Evolutionary conservation across 1,284 basidiomycete species (phyloP), one percentile per base, ranked within the genome.

Genomic region (Trichosporon ovoides): DNA sequence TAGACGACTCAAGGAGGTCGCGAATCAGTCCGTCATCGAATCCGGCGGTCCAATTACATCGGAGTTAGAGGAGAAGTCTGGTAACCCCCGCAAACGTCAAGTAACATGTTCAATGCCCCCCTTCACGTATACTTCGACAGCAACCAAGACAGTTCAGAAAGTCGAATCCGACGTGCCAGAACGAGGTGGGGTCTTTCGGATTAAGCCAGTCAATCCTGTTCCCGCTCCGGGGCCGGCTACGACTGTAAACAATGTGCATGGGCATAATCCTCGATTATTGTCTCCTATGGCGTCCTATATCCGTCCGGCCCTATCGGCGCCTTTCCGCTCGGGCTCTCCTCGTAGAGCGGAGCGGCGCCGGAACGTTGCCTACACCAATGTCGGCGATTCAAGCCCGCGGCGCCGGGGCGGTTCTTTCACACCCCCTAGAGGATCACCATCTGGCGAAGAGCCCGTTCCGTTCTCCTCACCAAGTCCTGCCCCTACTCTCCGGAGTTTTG

Each of bases 361-460:
- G 10, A 61, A 43, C 24, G 62, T 59, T 0, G 52, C 68, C 4
- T 65, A 64, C 43, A 35, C 60, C 3, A 67, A 65, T 6, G 28
- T 69, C 2, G 69, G 72, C 12, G 72, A 74, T 49, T 66, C 62
- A 24, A 68, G 66, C 22, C 74, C 74, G 0, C 67, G 71, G 7
- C 57, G 60, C 10, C 59, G 71, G 11, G 66, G 68, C 2, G 55
- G 59, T 2, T 72, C 69, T 0, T 76, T 71, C 49, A 73, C 72
- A 0, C 72, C 74, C 1, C 72, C 72, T 1, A 61, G 71, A 2
- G 70, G 71, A 13, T 54, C 74, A 16, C 70, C 74, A 3, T 72
- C 68, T 1, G 72, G 73, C 1, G 73, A 74, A 50, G 74, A 76
- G 38, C 73, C 70, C 0, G 73, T 70, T 11, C 67, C 68, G 2